Evolutionary conservation across 1,284 basidiomycete species (phyloP).

Genomic region (Irpex sp.): DNA sequence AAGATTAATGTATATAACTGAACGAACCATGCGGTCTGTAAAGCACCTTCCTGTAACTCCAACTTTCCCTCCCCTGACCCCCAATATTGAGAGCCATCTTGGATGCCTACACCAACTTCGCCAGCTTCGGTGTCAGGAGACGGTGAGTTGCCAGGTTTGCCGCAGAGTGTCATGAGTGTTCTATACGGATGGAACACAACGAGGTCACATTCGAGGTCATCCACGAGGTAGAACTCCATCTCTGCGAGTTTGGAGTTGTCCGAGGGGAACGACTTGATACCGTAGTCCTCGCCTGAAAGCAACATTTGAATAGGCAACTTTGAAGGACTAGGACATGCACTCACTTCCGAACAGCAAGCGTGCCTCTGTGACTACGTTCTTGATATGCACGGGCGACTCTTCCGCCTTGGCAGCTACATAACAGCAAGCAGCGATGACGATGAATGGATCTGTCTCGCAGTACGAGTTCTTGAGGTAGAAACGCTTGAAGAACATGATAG

Average conservation of each 20-base stretch:
- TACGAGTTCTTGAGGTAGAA: conserved; percentile 95
- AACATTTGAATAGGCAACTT: not conserved
- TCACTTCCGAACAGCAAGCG: conserved; percentile 74
- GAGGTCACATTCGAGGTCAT: conserved; percentile 94
- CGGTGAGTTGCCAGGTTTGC: conserved; percentile 39
- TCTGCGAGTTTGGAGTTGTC: conserved; percentile 94
- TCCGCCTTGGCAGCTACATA: conserved; percentile 98
- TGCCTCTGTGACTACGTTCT: conserved; percentile 86
- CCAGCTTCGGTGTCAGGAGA: conserved; percentile 55
- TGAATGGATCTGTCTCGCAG: conserved; percentile 91
- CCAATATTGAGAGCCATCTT: conserved; percentile 69
- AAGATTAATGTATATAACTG: not conserved
- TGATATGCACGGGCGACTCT: conserved; percentile 93
- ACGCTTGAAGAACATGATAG: conserved; percentile 89
- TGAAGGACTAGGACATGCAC: conserved; percentile 24
- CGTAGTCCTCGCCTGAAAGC: conserved; percentile 54
- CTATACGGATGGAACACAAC: conserved; percentile 94
- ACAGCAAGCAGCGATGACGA: conserved; percentile 90
- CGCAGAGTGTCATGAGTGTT: conserved; percentile 76
- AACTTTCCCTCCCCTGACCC: conserved; percentile 68
- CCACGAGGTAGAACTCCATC: conserved; percentile 98
- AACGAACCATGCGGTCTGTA: conserved; percentile 75
- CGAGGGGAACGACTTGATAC: conserved; percentile 72
- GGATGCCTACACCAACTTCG: conserved; percentile 56
- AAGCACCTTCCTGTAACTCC: conserved; percentile 60